Base-by-base conservation (phyloP, 1,139 yeast species). In the Hyphopichia buzzinii region DNA sequence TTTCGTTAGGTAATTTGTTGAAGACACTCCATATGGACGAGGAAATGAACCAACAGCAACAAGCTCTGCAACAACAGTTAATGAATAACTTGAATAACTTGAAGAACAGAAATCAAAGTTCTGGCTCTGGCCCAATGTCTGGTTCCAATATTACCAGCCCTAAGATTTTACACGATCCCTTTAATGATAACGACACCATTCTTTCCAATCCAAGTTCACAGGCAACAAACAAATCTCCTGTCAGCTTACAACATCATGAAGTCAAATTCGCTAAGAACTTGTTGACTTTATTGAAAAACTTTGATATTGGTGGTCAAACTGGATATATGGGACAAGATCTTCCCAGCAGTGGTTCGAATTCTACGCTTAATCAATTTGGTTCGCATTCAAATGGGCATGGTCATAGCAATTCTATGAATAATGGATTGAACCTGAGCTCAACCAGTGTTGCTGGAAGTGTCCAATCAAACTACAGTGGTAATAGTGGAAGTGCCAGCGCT, bases 1-100 rank as follows among this genome's bases (percentile, higher is more conserved):
- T 71, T 17, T 67, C 74, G 26, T 54, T 71, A 22, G 77, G 77
- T 0, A 69, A 67, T 45, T 52, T 70, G 34, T 46, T 70, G 29
- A 67, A 65, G 41, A 53, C 71, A 11, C 54, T 62, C 29, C 64
- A 64, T 37, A 41, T 52, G 21, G 75, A 70, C 39, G 68, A 67
- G 41, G 71, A 66, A 27, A 44, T 49, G 36, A 52, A 52, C 34
- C 51, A 41, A 23, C 55, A 52, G 29, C 59, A 41, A 23, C 43
- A 40, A 15, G 49, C 52, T 33, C 59, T 52, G 38, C 62, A 55
- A 30, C 51, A 50, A 29, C 62, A 52, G 34, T 48, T 47, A 31
- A 30, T 41, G 27, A 43, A 32, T 26, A 41, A 37, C 34, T 36
- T 42, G 30, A 49, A 47, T 33, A 45, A 39, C 13, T 33, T 39